A percentile compares a stretch with the other conserved stretches of the same genome.
Conservation (phyloP, 208 protist genomes). For the Trypanosoma brucei region DNA sequence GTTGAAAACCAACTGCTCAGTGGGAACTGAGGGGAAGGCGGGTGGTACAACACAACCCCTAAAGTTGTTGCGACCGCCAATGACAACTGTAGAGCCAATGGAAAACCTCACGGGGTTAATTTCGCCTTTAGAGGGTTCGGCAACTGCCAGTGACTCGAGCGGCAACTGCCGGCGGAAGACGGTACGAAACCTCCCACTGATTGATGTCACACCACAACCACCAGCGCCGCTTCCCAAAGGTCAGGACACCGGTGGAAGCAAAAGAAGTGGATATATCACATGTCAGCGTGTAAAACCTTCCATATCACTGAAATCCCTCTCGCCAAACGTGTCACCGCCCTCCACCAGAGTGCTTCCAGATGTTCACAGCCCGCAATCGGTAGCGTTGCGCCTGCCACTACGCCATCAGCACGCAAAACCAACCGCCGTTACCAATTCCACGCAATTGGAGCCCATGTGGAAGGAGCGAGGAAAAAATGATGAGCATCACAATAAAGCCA, state of each 20-base stretch:
- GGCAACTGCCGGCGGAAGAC: not conserved
- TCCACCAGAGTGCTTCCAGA: not conserved
- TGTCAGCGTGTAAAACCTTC: not conserved
- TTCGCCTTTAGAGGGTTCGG: not conserved
- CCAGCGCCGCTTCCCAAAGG: not conserved
- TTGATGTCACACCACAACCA: constrained; percentile 1
- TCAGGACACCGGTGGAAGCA: not conserved
- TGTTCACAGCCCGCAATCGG: not conserved
- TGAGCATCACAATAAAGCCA: not conserved
- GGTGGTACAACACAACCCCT: too few species aligned
- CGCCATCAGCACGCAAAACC: not conserved
- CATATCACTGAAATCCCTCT: not conserved
- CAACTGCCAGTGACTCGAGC: not conserved
- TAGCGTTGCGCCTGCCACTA: not conserved
- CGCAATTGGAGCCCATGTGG: not conserved
- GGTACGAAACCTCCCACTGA: not conserved
- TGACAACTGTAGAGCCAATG: too few species aligned
- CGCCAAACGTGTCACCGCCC: not conserved
- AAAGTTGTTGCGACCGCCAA: too few species aligned
- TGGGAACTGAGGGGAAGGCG: too few species aligned
- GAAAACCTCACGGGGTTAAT: not conserved
- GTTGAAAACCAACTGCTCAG: too few species aligned
- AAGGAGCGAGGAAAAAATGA: not conserved
- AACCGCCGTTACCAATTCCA: not conserved
- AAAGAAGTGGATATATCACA: not conserved